Percentiles rank a stretch among this genome's conserved stretches.
Conservation (phyloP, 163 green algal species). For the Scenedesmus sp. region DNA sequence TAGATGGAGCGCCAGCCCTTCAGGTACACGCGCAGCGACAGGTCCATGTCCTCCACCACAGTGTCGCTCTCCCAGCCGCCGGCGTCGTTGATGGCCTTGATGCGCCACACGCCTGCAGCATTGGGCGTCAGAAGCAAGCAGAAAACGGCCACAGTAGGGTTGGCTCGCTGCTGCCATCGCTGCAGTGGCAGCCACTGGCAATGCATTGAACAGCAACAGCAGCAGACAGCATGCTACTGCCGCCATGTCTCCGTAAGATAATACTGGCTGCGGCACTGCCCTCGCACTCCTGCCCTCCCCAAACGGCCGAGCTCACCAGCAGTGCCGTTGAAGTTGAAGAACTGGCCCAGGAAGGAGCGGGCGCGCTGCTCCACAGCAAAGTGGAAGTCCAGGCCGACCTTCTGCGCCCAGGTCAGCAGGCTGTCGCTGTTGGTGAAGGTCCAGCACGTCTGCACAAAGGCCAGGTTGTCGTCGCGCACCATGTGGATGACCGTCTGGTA, state of each 20-base stretch:
- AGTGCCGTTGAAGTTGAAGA: slow-evolving; percentile 94
- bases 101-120: slow-evolving; percentile 74
- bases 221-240: background rate
- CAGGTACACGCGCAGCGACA: slow-evolving; percentile 78
- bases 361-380: slow-evolving; percentile 85
- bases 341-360: slow-evolving; percentile 75
- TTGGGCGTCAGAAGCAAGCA: background rate
- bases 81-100: slow-evolving; percentile 81
- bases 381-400: slow-evolving; percentile 84
- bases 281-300: background rate
- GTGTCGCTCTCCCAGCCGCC: slow-evolving; percentile 86
- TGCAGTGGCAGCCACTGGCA: background rate
- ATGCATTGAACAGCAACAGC: no score
- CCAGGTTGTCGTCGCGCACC: slow-evolving; percentile 69
- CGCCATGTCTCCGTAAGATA: background rate
- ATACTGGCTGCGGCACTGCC: background rate
- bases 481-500: slow-evolving; percentile 79
- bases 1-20: slow-evolving; percentile 63
- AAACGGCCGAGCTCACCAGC: slow-evolving; percentile 48
- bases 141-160: background rate
- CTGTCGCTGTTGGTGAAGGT: slow-evolving; percentile 75
- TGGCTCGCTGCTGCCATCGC: background rate
- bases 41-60: slow-evolving; percentile 81
- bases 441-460: slow-evolving; percentile 86
- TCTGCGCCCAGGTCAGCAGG: slow-evolving; percentile 83